Evolutionary conservation across 176 grass and related monocot genomes (phyloP).

Genomic region (Hordeum marinum): DNA sequence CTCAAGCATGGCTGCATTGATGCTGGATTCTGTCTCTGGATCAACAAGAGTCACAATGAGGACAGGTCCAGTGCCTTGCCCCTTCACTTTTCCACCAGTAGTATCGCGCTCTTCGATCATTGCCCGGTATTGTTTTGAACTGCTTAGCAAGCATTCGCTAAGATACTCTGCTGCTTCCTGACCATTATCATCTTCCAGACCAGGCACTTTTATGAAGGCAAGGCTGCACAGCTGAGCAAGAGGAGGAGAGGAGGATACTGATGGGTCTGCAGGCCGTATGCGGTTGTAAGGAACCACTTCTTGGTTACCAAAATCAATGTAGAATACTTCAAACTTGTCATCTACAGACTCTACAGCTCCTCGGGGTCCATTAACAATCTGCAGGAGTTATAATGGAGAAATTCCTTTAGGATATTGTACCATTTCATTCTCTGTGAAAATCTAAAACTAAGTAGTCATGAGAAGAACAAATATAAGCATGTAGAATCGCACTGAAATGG

Average conservation of each 20-base stretch:
- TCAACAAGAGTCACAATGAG: slow-evolving; percentile 82
- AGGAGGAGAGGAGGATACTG: slow-evolving; percentile 57
- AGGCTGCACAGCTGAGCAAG: slow-evolving; percentile 85
- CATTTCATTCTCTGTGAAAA: background rate
- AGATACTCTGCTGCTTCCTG: slow-evolving; percentile 88
- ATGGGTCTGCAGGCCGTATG: slow-evolving; percentile 67
- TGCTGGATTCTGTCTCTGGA: slow-evolving; percentile 62
- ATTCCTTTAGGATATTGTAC: background rate
- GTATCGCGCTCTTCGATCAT: slow-evolving; percentile 89
- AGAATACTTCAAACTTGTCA: slow-evolving; percentile 94
- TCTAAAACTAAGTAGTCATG: background rate
- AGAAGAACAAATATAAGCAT: too few species aligned
- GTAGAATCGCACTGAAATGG: too few species aligned
- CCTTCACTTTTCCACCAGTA: slow-evolving; percentile 75
- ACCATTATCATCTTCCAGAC: slow-evolving; percentile 73
- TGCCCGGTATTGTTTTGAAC: slow-evolving; percentile 74
- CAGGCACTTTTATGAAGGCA: slow-evolving; percentile 80
- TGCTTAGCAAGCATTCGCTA: slow-evolving; percentile 65
- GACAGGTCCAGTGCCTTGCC: slow-evolving; percentile 76
- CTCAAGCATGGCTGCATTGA: slow-evolving; percentile 93
- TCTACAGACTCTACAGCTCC: slow-evolving; percentile 66
- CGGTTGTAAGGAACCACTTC: slow-evolving; percentile 76
- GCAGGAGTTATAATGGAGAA: slow-evolving; percentile 4
- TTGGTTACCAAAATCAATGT: slow-evolving; percentile 97
- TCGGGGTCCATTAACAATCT: slow-evolving; percentile 93